phyloP scores from a whole-genome alignment of 1,284 basidiomycete species.

The Boletus subluridellus region DNA sequence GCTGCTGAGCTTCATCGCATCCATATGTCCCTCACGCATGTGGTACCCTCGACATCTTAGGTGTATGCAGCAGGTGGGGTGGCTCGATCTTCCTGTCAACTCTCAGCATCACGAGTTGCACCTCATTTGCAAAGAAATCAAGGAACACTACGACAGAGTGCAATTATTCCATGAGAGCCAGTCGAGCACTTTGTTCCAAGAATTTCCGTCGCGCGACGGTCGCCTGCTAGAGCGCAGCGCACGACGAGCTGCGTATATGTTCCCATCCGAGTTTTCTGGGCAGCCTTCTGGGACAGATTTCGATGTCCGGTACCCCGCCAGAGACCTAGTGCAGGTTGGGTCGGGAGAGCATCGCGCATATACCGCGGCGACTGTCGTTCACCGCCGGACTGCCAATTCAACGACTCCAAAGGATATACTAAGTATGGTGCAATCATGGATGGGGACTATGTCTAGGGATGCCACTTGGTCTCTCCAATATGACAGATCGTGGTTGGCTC shows the following conservation, averaged over 20 bases:
- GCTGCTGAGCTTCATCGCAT: too few species aligned
- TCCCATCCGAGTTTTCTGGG: slow-evolving; percentile 6
- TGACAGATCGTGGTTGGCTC: background rate
- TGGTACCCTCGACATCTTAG: too few species aligned
- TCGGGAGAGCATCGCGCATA: slow-evolving; percentile 13
- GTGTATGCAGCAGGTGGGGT: too few species aligned
- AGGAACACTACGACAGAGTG: slow-evolving; percentile 28
- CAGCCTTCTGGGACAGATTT: background rate
- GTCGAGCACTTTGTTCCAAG: background rate
- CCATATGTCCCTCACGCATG: too few species aligned
- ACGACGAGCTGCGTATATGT: slow-evolving; percentile 8
- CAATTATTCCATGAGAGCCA: slow-evolving; percentile 6
- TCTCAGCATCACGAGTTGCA: slow-evolving; percentile 6
- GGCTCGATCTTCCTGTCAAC: too few species aligned
- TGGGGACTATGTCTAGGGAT: background rate
- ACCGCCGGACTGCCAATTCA: too few species aligned
- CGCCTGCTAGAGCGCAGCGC: slow-evolving; percentile 19
- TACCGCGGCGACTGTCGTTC: too few species aligned
- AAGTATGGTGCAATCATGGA: slow-evolving; percentile 13
- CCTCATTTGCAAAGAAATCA: slow-evolving; percentile 41
- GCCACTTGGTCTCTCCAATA: slow-evolving; percentile 20
- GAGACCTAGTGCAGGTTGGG: slow-evolving; percentile 11
- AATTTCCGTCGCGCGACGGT: slow-evolving; percentile 5
- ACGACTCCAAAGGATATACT: slow-evolving; percentile 5
- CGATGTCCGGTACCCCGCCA: slow-evolving; percentile 19